A percentile compares a stretch with the other conserved stretches of the same genome.
Conservation (phyloP, 257 asterid genomes). For the Coffea eugenioides region DNA sequence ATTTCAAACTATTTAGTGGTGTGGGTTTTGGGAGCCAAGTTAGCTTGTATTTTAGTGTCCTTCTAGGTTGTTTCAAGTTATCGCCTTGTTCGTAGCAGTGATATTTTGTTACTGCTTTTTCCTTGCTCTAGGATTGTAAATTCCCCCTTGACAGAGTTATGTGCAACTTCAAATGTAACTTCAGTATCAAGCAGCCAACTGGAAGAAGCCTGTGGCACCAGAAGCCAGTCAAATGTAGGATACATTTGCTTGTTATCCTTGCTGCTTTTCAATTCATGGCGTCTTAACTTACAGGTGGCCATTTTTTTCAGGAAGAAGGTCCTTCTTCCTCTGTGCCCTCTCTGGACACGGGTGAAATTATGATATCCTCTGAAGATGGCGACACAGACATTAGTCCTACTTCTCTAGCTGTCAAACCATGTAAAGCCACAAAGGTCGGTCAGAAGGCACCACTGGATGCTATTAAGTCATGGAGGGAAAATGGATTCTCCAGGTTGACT, state of each 20-base stretch:
- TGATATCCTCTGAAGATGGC: conserved; percentile 24
- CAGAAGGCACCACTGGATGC: conserved; percentile 62
- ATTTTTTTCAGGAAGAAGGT: conserved; percentile 44
- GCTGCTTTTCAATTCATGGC: conserved; percentile 6
- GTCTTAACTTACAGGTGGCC: neutral
- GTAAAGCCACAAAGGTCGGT: conserved; percentile 60
- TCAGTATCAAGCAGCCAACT: conserved; percentile 38
- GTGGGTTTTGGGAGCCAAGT: neutral
- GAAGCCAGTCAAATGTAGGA: conserved; percentile 44
- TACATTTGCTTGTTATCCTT: conserved; percentile 8
- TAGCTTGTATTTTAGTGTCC: neutral
- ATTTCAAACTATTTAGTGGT: neutral
- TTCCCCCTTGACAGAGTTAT: conserved; percentile 54
- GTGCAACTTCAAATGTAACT: conserved; percentile 31
- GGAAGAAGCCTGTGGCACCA: conserved; percentile 30
- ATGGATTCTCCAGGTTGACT: conserved; percentile 86
- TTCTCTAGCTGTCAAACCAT: conserved; percentile 36
- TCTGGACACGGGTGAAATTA: conserved; percentile 35
- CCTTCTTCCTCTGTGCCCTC: conserved; percentile 30
- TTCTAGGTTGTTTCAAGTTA: neutral
- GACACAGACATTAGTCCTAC: conserved; percentile 35
- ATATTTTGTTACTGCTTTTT: conserved; percentile 14
- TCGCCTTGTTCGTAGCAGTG: neutral
- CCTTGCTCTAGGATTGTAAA: conserved; percentile 61
- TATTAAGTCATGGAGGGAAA: conserved; percentile 69